phyloP scores from a whole-genome alignment of 192 early-diverging fungal species.

The Lobosporangium transversale region DNA sequence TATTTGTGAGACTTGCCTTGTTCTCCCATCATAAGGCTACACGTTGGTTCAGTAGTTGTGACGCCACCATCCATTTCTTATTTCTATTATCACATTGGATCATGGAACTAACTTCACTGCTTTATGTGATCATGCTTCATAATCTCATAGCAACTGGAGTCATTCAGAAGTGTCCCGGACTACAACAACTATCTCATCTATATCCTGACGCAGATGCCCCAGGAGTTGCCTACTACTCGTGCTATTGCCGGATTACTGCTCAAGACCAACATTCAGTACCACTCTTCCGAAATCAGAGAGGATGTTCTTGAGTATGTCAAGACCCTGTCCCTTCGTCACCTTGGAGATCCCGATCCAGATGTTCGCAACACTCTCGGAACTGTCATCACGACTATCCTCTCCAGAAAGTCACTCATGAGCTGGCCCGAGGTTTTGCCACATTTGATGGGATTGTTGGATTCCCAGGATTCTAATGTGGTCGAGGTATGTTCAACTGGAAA shows the following conservation, averaged over 20 bases:
- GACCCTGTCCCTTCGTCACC: slow-evolving; percentile 50
- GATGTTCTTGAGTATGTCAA: slow-evolving; percentile 78
- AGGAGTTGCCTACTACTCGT: slow-evolving; percentile 73
- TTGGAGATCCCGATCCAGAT: slow-evolving; percentile 76
- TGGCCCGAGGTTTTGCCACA: slow-evolving; percentile 88
- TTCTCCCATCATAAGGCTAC: too few relatives aligned
- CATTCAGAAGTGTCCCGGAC: slow-evolving; percentile 82
- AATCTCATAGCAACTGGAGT: slow-evolving; percentile 73
- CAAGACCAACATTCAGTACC: slow-evolving; percentile 78
- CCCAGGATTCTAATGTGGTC: slow-evolving; percentile 72
- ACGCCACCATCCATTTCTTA: too few relatives aligned
- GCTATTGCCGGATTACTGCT: slow-evolving; percentile 86
- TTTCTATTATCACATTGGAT: too few relatives aligned
- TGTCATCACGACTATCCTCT: slow-evolving; percentile 88
- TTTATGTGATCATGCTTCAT: too few relatives aligned
- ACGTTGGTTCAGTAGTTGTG: too few relatives aligned
- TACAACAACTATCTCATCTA: slow-evolving; percentile 92
- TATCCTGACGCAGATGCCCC: slow-evolving; percentile 80
- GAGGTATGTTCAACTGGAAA: slow-evolving; percentile 82
- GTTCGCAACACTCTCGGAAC: slow-evolving; percentile 87
- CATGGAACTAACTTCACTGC: too few relatives aligned
- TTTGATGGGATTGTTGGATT: slow-evolving; percentile 84
- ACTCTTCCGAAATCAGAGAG: slow-evolving; percentile 61
- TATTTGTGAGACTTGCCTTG: too few relatives aligned
- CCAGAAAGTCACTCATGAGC: slow-evolving; percentile 69